A percentile compares a stretch with the other conserved stretches of the same genome.
Conservation (phyloP, 164 flowering plant genomes). For the Tinospora cordifolia region DNA sequence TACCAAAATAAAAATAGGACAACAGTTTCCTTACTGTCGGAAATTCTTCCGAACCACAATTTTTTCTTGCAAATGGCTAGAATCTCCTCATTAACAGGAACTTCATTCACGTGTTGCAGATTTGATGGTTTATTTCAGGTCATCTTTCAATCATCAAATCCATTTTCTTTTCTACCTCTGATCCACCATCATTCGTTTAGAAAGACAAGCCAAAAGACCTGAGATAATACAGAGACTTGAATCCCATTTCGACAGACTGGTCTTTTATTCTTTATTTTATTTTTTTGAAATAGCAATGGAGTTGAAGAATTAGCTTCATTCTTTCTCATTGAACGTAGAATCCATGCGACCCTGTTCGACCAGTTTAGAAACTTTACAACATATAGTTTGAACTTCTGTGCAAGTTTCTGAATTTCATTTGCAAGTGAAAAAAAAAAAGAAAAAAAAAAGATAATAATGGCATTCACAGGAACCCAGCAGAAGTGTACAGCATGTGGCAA, state of each 20-base stretch:
- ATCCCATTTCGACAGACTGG: background rate
- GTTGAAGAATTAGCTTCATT: background rate
- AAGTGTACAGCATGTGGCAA: constrained; percentile 58
- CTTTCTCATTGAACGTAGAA: background rate
- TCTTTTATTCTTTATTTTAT: constrained; percentile 8
- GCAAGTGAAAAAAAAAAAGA: background rate
- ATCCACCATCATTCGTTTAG: constrained; percentile 2
- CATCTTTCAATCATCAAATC: constrained; percentile 2
- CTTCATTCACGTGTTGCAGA: constrained; percentile 12
- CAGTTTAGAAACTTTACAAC: background rate
- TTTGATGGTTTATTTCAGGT: constrained; percentile 4
- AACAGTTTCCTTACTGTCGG: background rate
- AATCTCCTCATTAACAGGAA: constrained; percentile 3
- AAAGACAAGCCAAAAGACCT: background rate
- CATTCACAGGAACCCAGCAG: constrained; percentile 49
- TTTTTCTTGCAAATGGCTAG: constrained; percentile 9
- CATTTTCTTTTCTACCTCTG: constrained; percentile 10
- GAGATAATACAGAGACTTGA: constrained; percentile 9
- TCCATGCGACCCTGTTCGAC: no score
- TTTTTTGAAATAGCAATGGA: constrained; percentile 3
- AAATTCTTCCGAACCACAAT: background rate
- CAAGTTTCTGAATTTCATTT: background rate
- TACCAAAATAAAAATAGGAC: constrained; percentile 13
- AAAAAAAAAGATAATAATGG: no score
- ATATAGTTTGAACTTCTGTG: background rate